phyloP scores from a whole-genome alignment of 768 basidiomycete genomes.

The Hericium erinaceus region DNA sequence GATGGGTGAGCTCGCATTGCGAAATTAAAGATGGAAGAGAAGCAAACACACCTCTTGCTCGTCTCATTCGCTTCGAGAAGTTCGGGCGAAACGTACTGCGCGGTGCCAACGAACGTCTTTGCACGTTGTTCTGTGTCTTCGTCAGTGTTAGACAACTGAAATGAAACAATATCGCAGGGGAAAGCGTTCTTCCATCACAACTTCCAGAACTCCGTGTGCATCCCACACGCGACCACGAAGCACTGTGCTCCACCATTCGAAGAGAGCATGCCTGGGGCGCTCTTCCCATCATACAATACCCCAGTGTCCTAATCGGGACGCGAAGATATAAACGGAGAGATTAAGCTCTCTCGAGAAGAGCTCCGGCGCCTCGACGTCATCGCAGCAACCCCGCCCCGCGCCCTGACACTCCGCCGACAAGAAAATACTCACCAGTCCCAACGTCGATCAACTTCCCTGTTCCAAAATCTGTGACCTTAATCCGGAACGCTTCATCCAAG shows the following conservation, averaged over 20 bases:
- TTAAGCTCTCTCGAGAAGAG: too few relatives aligned
- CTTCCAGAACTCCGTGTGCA: not conserved
- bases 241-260: too few relatives aligned
- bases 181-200: too few relatives aligned
- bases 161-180: too few relatives aligned
- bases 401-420: not conserved
- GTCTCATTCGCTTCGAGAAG: conserved; percentile 67
- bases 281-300: too few relatives aligned
- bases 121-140: conserved; percentile 35
- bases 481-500: conserved; percentile 75
- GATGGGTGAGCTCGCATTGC: not conserved
- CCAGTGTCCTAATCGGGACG: too few relatives aligned
- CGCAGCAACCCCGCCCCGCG: too few relatives aligned
- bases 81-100: conserved; percentile 86
- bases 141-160: conserved; percentile 7
- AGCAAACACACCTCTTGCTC: conserved; percentile 53
- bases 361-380: too few relatives aligned
- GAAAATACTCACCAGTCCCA: conserved; percentile 32
- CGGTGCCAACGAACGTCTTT: conserved; percentile 81
- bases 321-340: too few relatives aligned
- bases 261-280: too few relatives aligned
- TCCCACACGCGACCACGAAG: conserved; percentile 16
- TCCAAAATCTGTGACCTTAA: conserved; percentile 97
- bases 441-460: conserved; percentile 71
- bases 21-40: not conserved